Base-by-base conservation (phyloP, 805 yeast genomes). In the Saccharomycopsis fibuligera region DNA sequence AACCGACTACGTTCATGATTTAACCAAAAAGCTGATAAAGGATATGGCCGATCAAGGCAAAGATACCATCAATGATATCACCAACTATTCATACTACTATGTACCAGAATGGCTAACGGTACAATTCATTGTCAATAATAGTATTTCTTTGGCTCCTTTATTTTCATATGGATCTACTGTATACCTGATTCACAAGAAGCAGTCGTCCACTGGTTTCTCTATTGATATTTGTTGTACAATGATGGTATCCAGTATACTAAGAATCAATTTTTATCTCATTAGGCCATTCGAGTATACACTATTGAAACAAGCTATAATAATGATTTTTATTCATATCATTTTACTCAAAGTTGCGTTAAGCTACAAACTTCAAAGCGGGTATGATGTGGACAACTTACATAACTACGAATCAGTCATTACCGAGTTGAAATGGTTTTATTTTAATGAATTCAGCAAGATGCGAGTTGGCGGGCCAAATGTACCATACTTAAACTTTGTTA, bases 171-270 rank as follows among this genome's bases (percentile, higher is more conserved):
- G 96, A 2, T 77, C 93, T 14, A 88, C 96, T 1, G 76, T 89
- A 31, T 69, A 78, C 41, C 72, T 84, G 54, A 88, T 89, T 12
- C 74, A 79, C 57, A 68, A 73, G 41, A 74, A 76, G 30, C 69
- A 80, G 60, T 74, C 89, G 0, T 76, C 91, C 1, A 70, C 76
- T 21, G 97, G 96, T 21, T 88, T 89, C 60, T 84, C 95, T 4
- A 70, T 88, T n/a, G 97, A 90, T 64, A 86, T 90, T 9, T 90
- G 96, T 65, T 90, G 88, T 5, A 86, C 96, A 5, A 88, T 90
- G 96, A 62, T 89, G 53, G 71, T 87, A 54, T 82, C 96, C 1
- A 76, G 88, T 37, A 76, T 80, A 4, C 66, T 88, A 41, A 71
- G 95, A 55, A 81, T 89, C 24, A 78, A 79, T 48, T 89, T 86